These are phyloP conservation scores for Zymoseptoria passerinii DNA, from an alignment of 2,329 filamentous ascomycete genomes.

Conservation along the genomic window DNA sequence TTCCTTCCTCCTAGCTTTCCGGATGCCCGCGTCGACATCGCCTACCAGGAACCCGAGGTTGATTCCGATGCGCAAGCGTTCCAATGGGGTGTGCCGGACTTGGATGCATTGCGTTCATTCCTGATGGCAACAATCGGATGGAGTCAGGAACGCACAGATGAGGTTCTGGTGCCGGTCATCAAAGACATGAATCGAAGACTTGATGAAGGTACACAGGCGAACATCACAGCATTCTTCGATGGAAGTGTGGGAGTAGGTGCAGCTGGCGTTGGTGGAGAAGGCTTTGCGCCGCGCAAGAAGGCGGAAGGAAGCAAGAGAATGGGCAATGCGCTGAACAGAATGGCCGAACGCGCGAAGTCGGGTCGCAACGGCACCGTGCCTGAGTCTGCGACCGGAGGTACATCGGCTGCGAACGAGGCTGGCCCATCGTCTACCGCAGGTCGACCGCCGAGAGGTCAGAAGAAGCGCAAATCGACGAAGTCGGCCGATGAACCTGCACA, in stretches of 20 bases:
- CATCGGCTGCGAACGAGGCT: neutral
- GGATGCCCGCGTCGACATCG: slow-evolving; percentile 65
- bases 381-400: neutral
- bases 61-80: slow-evolving; percentile 71
- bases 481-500: slow-evolving; percentile 1
- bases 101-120: slow-evolving; percentile 74
- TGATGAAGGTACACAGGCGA: slow-evolving; percentile 84
- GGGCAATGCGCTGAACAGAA: slow-evolving; percentile 62
- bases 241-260: slow-evolving; percentile 63
- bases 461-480: slow-evolving; percentile 12
- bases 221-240: slow-evolving; percentile 88
- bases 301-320: slow-evolving; percentile 63
- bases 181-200: slow-evolving; percentile 87
- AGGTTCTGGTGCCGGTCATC: slow-evolving; percentile 91
- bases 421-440: neutral
- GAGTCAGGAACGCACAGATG: slow-evolving; percentile 84
- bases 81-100: slow-evolving; percentile 91
- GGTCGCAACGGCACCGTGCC: slow-evolving; percentile 15
- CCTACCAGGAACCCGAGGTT: slow-evolving; percentile 80
- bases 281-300: slow-evolving; percentile 62
- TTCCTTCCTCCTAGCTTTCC: slow-evolving; percentile 80
- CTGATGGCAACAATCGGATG: slow-evolving; percentile 90
- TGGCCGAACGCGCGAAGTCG: slow-evolving; percentile 49
- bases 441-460: slow-evolving; percentile 3
- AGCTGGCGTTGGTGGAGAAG: slow-evolving; percentile 39